Percentiles rank a stretch among this genome's conserved stretches.
phyloP scores from a whole-genome alignment of 139 green algal genomes.

The Mychonastes homosphaera region DNA sequence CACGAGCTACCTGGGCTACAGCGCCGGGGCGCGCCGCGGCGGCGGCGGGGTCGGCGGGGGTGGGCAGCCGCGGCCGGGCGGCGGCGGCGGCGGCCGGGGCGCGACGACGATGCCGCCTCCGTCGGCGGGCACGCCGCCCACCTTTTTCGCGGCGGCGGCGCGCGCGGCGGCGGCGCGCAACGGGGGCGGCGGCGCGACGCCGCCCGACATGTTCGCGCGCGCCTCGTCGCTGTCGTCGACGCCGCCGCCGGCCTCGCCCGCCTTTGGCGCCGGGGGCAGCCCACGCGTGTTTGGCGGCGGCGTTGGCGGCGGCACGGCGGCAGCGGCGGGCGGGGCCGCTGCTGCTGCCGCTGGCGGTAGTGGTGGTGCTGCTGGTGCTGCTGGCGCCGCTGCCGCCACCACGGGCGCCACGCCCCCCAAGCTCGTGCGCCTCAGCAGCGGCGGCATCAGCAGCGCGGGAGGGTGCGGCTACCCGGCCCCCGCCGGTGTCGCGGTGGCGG shows the following conservation, averaged over 20 bases:
- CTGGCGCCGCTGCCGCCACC: too few species aligned
- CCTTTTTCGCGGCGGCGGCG: not conserved
- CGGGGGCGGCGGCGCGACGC: not conserved
- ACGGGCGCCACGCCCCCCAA: too few species aligned
- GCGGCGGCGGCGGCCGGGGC: not conserved
- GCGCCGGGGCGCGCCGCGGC: not conserved
- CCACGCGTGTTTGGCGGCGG: too few species aligned
- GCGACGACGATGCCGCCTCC: not conserved
- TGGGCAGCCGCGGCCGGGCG: not conserved
- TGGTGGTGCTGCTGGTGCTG: too few species aligned
- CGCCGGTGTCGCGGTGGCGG: not conserved
- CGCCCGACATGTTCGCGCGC: not conserved
- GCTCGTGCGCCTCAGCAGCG: too few species aligned
- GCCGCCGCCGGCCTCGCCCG: too few species aligned
- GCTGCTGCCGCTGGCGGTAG: too few species aligned
- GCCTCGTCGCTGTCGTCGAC: not conserved
- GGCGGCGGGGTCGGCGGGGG: not conserved
- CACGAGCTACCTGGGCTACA: conserved; percentile 56
- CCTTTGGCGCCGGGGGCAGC: too few species aligned
- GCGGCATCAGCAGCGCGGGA: too few species aligned
- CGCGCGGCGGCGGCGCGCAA: not conserved
- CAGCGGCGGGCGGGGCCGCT: too few species aligned
- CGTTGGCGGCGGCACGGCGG: too few species aligned
- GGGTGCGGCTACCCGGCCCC: not conserved
- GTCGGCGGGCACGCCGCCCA: not conserved